Conservation (phyloP, 1,284 basidiomycete genomes). For the Agroathelia rolfsii region DNA sequence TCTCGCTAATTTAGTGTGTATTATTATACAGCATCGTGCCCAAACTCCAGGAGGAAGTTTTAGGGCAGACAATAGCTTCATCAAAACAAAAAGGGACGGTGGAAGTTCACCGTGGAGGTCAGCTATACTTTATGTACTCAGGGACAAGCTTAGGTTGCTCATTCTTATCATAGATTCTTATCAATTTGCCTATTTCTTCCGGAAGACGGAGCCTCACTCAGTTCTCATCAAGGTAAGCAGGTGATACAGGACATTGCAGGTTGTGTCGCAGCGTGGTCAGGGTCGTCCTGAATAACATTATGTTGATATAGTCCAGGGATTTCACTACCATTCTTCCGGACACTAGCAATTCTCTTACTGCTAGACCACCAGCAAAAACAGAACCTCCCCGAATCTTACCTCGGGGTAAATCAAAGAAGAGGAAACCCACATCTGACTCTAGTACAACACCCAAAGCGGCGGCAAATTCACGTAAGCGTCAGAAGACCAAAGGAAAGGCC, state of each 20-base stretch:
- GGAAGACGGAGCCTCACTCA: slow-evolving; percentile 65
- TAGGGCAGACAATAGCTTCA: slow-evolving; percentile 29
- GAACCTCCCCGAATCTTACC: slow-evolving; percentile 12
- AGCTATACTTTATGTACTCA: slow-evolving; percentile 11
- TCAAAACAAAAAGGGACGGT: slow-evolving; percentile 50
- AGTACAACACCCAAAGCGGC: slow-evolving; percentile 11
- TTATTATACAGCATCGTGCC: slow-evolving; percentile 41
- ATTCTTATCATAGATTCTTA: slow-evolving; percentile 48
- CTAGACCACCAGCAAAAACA: slow-evolving; percentile 19
- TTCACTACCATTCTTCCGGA: background rate
- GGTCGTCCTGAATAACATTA: no score
- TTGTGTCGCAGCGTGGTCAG: no score
- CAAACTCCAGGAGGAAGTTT: slow-evolving; percentile 53
- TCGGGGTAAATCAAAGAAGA: slow-evolving; percentile 18
- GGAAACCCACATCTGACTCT: slow-evolving; percentile 19
- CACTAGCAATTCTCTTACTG: slow-evolving; percentile 21
- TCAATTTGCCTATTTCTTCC: slow-evolving; percentile 74
- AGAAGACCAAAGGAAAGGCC: slow-evolving; percentile 32
- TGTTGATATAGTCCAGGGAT: no score
- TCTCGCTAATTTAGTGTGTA: slow-evolving; percentile 6
- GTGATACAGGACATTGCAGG: no score
- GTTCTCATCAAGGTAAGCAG: slow-evolving; percentile 57
- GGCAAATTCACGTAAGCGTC: slow-evolving; percentile 30
- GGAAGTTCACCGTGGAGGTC: slow-evolving; percentile 69
- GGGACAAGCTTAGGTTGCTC: slow-evolving; percentile 4